Evolutionary conservation across 306 rosid species (phyloP), one percentile per base, ranked within the genome.

Genomic region (Bauhinia variegata): DNA sequence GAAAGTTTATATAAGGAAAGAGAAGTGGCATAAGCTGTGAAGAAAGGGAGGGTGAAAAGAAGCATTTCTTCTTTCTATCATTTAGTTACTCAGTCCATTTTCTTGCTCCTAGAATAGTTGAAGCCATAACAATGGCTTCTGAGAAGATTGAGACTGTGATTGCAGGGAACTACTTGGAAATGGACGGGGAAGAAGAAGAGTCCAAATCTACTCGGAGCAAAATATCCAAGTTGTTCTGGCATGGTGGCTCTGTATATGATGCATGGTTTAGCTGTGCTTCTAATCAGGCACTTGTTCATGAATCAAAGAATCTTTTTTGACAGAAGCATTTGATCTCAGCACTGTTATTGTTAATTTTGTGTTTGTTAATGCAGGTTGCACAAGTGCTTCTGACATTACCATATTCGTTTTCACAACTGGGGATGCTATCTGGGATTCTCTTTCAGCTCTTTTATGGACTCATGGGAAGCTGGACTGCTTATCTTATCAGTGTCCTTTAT

Each of bases 261-360:
- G 97, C 98, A 36, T 93, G 98, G 96, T 93, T 93, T 54, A 93
- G 97, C 81, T 89, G 96, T 76, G 82, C 99, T 83, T 93, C 97
- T 57, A 93, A 93, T 74, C 97, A 93, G 97, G 97, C 77, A 82
- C 50, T 63, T 34, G 16, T 43, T 34, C 38, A 4, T 53, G n/a
- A 8, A 68, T 17, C 62, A 67, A n/a, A 63, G 14, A 12, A 5
- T 14, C 52, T 73, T 50, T 1, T 14, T 55, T n/a, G n/a, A 15
- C 2, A 38, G 16, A 23, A 11, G 39, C 54, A 28, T 14, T 23
- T 23, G 28, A 23, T 23, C 28, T 23, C 17, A 10, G 4, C 68
- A 63, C 50, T 50, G 63, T 62, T 68, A 42, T n/a, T 70, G 44
- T 38, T 33, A 54, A 47, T 51, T 42, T 65, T 39, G 13, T 57